These are phyloP conservation scores for Candida anutae DNA, from an alignment of 1,139 yeast species.

Conservation along the genomic window DNA sequence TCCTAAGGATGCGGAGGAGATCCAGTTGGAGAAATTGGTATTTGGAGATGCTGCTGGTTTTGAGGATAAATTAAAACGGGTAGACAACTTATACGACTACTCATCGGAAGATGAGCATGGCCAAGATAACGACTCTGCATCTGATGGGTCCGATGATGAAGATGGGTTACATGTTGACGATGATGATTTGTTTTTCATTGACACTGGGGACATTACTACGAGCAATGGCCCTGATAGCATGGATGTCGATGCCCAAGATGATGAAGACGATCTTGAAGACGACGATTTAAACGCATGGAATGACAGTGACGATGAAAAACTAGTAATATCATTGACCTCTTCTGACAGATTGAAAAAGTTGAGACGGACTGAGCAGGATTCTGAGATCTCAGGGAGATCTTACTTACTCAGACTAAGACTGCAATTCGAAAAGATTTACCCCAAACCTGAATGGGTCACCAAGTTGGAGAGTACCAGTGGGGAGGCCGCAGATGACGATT, in stretches of 20 bases:
- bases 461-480: conserved; percentile 14
- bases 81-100: conserved; percentile 48
- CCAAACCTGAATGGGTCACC: conserved; percentile 83
- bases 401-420: conserved; percentile 69
- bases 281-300: conserved; percentile 64
- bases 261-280: conserved; percentile 20
- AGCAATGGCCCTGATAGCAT: conserved; percentile 24
- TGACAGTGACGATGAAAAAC: conserved; percentile 85
- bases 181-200: conserved; percentile 60
- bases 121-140: conserved; percentile 21
- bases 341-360: conserved; percentile 65
- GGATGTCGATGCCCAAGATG: conserved; percentile 27
- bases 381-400: conserved; percentile 51
- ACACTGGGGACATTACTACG: conserved; percentile 39
- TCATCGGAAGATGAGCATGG: conserved; percentile 33
- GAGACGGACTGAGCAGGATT: conserved; percentile 56
- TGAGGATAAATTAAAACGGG: conserved; percentile 53
- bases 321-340: conserved; percentile 52
- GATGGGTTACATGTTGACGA: conserved; percentile 37
- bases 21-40: conserved; percentile 70
- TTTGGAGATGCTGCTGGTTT: conserved; percentile 87
- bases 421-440: conserved; percentile 82
- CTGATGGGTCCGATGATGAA: conserved; percentile 20
- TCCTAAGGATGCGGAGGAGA: conserved; percentile 79
- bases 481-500: conserved; percentile 11